A percentile compares a stretch with the other conserved stretches of the same genome.
phyloP scores from a whole-genome alignment of 306 rosid species.

The Mimosa pudica region DNA sequence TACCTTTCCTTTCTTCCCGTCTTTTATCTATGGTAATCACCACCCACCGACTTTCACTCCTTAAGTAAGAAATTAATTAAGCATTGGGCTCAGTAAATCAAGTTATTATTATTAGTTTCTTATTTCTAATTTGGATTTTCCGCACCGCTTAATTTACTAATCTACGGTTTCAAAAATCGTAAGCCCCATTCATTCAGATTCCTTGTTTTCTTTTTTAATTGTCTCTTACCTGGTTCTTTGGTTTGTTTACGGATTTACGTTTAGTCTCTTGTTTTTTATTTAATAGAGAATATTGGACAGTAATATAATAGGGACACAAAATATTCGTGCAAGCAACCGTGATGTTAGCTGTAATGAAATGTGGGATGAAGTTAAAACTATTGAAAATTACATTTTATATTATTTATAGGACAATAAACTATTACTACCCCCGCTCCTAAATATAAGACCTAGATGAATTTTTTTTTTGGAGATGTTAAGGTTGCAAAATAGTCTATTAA shows the following conservation, averaged over 20 bases:
- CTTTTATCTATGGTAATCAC: neutral
- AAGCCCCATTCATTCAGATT: neutral
- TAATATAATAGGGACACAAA: neutral
- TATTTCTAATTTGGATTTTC: neutral
- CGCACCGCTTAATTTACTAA: neutral
- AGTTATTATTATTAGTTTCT: neutral
- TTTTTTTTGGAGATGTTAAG: too few relatives aligned
- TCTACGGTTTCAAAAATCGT: neutral
- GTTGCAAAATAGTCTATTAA: too few relatives aligned
- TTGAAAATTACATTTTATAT: neutral
- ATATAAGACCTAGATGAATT: too few relatives aligned
- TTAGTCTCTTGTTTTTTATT: too few relatives aligned
- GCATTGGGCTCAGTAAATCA: neutral
- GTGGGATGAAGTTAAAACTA: neutral
- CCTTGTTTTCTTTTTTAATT: neutral
- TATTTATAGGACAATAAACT: neutral
- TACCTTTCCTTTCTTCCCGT: neutral
- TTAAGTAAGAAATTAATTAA: neutral
- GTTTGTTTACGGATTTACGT: neutral
- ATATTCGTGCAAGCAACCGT: neutral
- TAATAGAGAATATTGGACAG: neutral
- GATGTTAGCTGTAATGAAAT: neutral
- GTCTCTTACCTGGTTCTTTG: neutral
- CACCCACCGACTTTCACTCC: constrained; percentile 3
- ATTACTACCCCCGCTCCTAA: too few relatives aligned